A percentile compares a stretch with the other conserved stretches of the same genome.
These are phyloP conservation scores for Pseudonitzschia pungens DNA, from an alignment of 108 stramenopile species.

Conservation along the genomic window DNA sequence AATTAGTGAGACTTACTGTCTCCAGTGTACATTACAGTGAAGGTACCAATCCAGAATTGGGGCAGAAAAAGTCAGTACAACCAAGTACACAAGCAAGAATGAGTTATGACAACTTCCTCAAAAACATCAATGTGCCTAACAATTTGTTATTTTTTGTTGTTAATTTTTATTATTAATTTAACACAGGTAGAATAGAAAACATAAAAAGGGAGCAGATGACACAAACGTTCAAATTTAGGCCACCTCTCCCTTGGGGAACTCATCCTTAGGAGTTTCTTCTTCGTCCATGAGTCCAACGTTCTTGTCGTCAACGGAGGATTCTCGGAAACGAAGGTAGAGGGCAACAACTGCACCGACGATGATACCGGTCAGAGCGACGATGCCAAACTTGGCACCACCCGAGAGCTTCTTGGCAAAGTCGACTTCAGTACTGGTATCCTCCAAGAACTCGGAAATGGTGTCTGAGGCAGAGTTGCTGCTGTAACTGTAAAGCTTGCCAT, in stretches of 20 bases:
- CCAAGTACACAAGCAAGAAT: too few relatives aligned
- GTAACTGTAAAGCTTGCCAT: slow-evolving; percentile 32
- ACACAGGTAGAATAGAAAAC: too few relatives aligned
- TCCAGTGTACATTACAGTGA: too few relatives aligned
- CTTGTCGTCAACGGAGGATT: background rate
- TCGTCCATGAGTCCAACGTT: slow-evolving; percentile 8
- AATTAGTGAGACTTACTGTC: too few relatives aligned
- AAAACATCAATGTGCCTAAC: too few relatives aligned
- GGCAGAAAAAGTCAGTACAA: too few relatives aligned
- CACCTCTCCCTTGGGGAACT: background rate
- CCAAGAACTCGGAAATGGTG: slow-evolving; percentile 5
- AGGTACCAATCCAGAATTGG: too few relatives aligned
- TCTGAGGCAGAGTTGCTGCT: slow-evolving; percentile 7
- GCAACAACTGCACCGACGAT: slow-evolving; percentile 9
- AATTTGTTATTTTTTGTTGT: too few relatives aligned
- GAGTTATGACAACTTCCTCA: too few relatives aligned
- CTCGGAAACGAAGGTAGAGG: background rate
- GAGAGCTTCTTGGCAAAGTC: slow-evolving; percentile 12
- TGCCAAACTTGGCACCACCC: slow-evolving; percentile 6
- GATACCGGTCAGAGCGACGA: background rate
- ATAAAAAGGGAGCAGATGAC: too few relatives aligned
- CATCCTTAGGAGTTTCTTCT: background rate
- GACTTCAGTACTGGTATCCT: slow-evolving; percentile 25
- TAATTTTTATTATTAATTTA: too few relatives aligned
- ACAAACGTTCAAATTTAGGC: background rate